Evolutionary conservation across 495 filamentous ascomycete species (phyloP).

Genomic region (Penicillium arizonense): DNA sequence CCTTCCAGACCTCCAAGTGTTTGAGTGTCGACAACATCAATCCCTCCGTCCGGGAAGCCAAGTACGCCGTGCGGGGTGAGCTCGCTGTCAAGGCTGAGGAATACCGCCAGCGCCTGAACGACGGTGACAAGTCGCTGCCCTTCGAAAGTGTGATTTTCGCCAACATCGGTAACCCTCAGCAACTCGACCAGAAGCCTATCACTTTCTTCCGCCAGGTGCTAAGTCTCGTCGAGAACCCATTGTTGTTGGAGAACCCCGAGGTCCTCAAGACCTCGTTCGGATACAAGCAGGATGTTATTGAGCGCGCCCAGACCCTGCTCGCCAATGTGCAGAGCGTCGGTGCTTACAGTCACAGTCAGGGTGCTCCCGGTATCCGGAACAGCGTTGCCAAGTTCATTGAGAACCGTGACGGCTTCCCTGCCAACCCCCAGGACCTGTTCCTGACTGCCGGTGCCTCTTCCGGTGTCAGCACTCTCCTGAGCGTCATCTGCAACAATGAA

Average conservation of each 20-base stretch:
- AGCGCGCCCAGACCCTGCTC: conserved; percentile 75
- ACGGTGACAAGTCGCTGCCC: conserved; percentile 65
- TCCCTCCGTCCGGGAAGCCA: conserved; percentile 73
- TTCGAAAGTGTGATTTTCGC: conserved; percentile 90
- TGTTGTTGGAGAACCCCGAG: conserved; percentile 74
- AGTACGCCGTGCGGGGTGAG: conserved; percentile 97
- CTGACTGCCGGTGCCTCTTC: conserved; percentile 88
- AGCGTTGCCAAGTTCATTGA: conserved; percentile 92
- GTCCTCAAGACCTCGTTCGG: conserved; percentile 62
- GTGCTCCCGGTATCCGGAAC: conserved; percentile 77
- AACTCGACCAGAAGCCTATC: conserved; percentile 97
- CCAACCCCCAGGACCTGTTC: conserved; percentile 77
- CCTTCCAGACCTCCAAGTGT: conserved; percentile 48
- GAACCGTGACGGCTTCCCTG: conserved; percentile 81
- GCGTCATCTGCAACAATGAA: conserved; percentile 79
- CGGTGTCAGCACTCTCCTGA: conserved; percentile 88
- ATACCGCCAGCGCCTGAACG: conserved; percentile 69
- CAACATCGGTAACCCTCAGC: conserved; percentile 98
- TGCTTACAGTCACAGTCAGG: conserved; percentile 93
- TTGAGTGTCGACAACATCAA: conserved; percentile 90
- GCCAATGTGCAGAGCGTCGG: conserved; percentile 85
- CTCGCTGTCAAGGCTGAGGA: conserved; percentile 86
- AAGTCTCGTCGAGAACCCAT: conserved; percentile 88
- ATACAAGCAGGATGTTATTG: conserved; percentile 86
- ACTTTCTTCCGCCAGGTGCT: conserved; percentile 98